Percentiles rank a stretch among this genome's conserved stretches.
phyloP scores from a whole-genome alignment of 495 filamentous ascomycete species.

The Penicillium pancosmium region DNA sequence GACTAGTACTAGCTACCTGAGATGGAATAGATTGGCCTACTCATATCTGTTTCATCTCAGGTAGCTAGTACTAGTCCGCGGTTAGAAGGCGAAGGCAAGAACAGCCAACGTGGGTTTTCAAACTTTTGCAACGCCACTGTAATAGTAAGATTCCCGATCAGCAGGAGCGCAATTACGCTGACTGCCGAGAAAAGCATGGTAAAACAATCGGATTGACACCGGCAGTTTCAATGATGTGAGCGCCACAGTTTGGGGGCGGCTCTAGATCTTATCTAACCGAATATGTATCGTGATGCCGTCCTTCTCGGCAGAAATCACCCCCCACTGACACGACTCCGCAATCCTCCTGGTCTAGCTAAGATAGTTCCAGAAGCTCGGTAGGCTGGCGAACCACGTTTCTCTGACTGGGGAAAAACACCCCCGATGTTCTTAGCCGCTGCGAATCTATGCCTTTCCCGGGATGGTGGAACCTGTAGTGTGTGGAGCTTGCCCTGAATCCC shows the following conservation, averaged over 20 bases:
- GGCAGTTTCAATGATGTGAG: not conserved
- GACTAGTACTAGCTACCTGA: too few relatives aligned
- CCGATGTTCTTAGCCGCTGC: not conserved
- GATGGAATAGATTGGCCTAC: too few relatives aligned
- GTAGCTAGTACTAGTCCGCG: too few relatives aligned
- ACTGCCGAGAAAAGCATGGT: not conserved
- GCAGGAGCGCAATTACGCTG: not conserved
- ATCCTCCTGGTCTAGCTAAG: too few relatives aligned
- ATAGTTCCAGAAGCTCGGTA: not conserved
- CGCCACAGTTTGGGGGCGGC: not conserved
- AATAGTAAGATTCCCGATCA: not conserved
- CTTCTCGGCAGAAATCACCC: not conserved
- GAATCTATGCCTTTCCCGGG: not conserved
- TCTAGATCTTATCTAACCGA: not conserved
- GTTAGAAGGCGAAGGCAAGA: too few relatives aligned
- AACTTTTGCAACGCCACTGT: too few relatives aligned
- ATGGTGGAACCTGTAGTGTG: not conserved
- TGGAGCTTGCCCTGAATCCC: not conserved
- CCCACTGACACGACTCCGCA: not conserved
- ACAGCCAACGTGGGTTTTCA: too few relatives aligned
- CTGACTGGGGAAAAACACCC: not conserved
- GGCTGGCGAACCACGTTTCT: not conserved
- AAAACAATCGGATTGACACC: not conserved
- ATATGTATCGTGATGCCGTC: not conserved
- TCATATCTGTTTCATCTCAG: too few relatives aligned